A percentile compares a stretch with the other conserved stretches of the same genome.
Conservation (phyloP, 139 green algal genomes). For the Pleodorina starrii region DNA sequence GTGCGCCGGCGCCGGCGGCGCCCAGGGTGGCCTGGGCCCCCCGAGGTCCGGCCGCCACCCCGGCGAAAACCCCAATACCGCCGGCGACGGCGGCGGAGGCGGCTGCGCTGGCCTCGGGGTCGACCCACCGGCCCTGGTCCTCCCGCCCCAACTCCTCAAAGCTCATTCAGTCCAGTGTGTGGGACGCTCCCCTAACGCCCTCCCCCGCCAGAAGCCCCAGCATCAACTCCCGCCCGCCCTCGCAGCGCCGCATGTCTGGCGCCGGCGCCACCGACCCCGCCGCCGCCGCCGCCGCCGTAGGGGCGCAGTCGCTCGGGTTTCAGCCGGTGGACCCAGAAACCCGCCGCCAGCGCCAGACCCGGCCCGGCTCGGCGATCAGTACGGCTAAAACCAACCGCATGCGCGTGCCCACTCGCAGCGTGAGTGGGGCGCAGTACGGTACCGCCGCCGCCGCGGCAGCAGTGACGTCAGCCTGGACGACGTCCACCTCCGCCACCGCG, state of each 20-base stretch:
- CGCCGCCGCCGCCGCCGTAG: background rate
- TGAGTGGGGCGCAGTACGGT: background rate
- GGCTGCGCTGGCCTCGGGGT: background rate
- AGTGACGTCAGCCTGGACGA: background rate
- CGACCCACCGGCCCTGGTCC: background rate
- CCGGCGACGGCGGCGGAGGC: background rate
- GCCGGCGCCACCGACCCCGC: background rate
- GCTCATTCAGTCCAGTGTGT: too few species aligned
- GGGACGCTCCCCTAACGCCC: background rate
- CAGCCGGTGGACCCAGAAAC: conserved; percentile 22
- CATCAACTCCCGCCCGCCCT: background rate
- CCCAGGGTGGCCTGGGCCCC: too few species aligned
- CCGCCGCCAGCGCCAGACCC: background rate
- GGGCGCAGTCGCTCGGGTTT: background rate
- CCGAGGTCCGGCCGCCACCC: background rate
- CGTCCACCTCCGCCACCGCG: background rate
- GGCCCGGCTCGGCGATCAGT: background rate
- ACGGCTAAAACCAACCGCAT: conserved; percentile 29
- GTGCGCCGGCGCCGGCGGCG: background rate
- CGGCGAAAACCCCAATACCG: background rate
- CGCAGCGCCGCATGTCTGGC: background rate
- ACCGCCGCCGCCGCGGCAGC: background rate
- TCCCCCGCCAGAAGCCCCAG: background rate
- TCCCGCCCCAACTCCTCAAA: background rate
- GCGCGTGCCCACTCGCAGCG: background rate